Conservation (phyloP, 495 filamentous ascomycete genomes). For the Pseudotulostoma volvatum region DNA sequence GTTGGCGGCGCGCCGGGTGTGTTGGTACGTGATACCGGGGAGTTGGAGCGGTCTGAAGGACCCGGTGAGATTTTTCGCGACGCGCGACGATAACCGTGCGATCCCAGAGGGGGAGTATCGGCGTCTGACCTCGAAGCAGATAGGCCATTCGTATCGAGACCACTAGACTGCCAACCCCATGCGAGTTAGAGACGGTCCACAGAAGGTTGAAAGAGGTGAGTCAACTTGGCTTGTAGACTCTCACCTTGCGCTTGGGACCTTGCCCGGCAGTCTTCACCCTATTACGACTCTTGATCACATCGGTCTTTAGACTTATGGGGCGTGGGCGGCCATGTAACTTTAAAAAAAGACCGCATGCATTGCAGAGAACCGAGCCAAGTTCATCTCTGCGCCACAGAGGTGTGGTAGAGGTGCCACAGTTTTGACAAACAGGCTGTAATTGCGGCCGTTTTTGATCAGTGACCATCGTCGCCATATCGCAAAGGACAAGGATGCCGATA, state of each 20-base stretch:
- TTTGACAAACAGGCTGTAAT: slow-evolving; percentile 89
- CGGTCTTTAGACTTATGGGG: slow-evolving; percentile 93
- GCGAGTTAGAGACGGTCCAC: slow-evolving; percentile 5
- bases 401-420: slow-evolving; percentile 89
- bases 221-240: too few relatives aligned
- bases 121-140: slow-evolving; percentile 39
- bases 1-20: slow-evolving; percentile 55
- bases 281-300: slow-evolving; percentile 99
- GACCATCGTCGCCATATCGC: slow-evolving; percentile 39
- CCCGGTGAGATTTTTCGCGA: slow-evolving; percentile 59
- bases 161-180: slow-evolving; percentile 29
- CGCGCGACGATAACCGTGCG: slow-evolving; percentile 42
- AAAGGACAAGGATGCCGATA: slow-evolving; percentile 4
- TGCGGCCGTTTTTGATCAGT: slow-evolving; percentile 40
- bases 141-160: slow-evolving; percentile 42
- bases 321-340: slow-evolving; percentile 89
- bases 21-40: slow-evolving; percentile 71
- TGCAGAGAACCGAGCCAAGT: slow-evolving; percentile 92
- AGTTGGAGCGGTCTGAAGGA: slow-evolving; percentile 63
- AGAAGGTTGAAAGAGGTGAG: too few relatives aligned
- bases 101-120: slow-evolving; percentile 33
- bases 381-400: slow-evolving; percentile 97
- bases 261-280: slow-evolving; percentile 84
- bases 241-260: slow-evolving; percentile 77
- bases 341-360: slow-evolving; percentile 92